Base-by-base conservation (phyloP, 495 filamentous ascomycete genomes). In the Neurospora pannonica region DNA sequence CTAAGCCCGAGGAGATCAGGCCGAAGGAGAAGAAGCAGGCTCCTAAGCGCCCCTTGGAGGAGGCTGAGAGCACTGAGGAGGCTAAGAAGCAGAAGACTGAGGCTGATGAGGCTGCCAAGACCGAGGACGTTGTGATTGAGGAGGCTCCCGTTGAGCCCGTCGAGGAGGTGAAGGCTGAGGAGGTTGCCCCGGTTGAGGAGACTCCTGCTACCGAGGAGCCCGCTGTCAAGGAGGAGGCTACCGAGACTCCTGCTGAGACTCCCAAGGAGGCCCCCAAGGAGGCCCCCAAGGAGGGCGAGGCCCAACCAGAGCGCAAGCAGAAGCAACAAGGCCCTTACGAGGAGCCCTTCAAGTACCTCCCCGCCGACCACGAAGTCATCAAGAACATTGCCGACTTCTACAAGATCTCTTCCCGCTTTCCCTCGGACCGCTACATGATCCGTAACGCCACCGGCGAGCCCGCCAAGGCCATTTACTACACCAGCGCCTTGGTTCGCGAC, bases 391-490 rank as follows among this genome's bases (percentile, higher is more conserved):
- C 89, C 74, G 79, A 85, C 0, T 98, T 98, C 85, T 99, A 97
- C 84, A 84, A 91, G 43, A 85, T 97, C 73, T 93, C 92, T 0
- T 81, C 90, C 0, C 89, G 90, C 48, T 99, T 99, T 86, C 96
- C 96, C 0, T 85, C 88, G 7, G 91, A 96, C 80, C 92, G 94
- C 67, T 99, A 95, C 84, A 93, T 99, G 90, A 96, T 99, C 72
- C 91, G 95, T 75, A 99, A 99, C 83, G 92, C 92, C 10, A 85
- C 90, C 17, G 96, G 93, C 38, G 85, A 91, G 74, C 93, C 94
- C 0, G 88, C 91, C 24, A 94, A 95, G 80, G 93, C 94, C 21
- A 94, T 99, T 71, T 99, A 99, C 87, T 99, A 98, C 85, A 97
- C 94, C 70, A 93, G 90, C 72, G 86, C 89, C n/a, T 86, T 98